These are phyloP conservation scores for Nephelium lappaceum DNA, from an alignment of 345 rosid genomes.

Conservation along the genomic window DNA sequence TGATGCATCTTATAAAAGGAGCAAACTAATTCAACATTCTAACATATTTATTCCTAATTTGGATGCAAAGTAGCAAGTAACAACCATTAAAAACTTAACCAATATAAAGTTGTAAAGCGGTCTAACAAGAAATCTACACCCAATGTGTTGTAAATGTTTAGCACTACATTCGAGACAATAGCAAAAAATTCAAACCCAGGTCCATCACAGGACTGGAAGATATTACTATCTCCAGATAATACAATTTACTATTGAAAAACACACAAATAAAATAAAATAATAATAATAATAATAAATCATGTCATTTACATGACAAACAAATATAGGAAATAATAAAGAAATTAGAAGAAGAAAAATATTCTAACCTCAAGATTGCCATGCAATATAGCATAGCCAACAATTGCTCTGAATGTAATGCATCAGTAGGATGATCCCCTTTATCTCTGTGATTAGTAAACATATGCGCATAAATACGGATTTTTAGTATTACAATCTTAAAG, in stretches of 20 bases:
- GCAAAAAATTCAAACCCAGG: too few species aligned
- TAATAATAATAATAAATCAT: too few species aligned
- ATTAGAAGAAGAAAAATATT: not conserved
- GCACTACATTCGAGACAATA: too few species aligned
- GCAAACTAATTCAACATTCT: not conserved
- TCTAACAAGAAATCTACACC: too few species aligned
- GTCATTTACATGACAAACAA: not conserved
- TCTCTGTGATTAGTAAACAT: conserved; percentile 40
- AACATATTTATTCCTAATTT: not conserved
- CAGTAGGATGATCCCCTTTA: conserved; percentile 46
- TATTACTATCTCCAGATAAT: too few species aligned
- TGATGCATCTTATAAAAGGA: not conserved
- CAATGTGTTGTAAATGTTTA: too few species aligned
- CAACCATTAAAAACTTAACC: not conserved
- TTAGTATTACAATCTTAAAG: not conserved
- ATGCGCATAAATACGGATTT: not conserved
- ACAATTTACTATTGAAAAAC: too few species aligned
- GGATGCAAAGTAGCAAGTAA: not conserved
- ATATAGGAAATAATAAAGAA: not conserved
- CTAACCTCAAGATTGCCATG: conserved; percentile 86
- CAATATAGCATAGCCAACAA: conserved; percentile 77
- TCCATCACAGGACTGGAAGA: too few species aligned
- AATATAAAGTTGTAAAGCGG: too few species aligned
- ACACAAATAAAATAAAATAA: too few species aligned
- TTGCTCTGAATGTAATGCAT: conserved; percentile 65